Evolutionary conservation across 2,329 filamentous ascomycete genomes (phyloP), one percentile per base, ranked within the genome.

Genomic region (Ophiostoma sp.): DNA sequence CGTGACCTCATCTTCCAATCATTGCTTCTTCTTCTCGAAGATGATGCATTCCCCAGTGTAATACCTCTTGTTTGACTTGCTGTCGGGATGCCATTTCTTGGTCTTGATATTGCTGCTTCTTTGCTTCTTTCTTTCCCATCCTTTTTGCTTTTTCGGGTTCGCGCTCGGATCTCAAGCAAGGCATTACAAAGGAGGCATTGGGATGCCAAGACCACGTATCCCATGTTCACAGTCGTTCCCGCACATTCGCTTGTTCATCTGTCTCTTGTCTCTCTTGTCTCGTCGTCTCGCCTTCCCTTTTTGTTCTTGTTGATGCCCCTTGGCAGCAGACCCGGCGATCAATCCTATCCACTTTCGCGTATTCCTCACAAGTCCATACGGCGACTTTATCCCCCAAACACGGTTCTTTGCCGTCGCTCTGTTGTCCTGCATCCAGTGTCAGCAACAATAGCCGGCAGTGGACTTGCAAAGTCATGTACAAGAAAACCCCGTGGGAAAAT

Each of bases 311-410:
- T 33, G 25, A 33, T 55, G 64, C 42, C 45, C 64, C 64, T 68
- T 68, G 64, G 64, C 64, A 50, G 12, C 22, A 68, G 42, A 50
- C 25, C 28, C 19, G 69, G n/a, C 57, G 42, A 71, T 63, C 69
- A 63, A 45, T 64, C 69, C 39, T 28, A 48, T 63, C 50, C 69
- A 71, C 52, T 48, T 45, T 71, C 69, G 69, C 69, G 55, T 63
- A 71, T 48, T 61, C 55, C 33, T 71, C 55, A 48, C 69, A 39
- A 42, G 25, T 39, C 48, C 31, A 25, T 22, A 25, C 45, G n/a
- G 63, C 48, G 66, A 70, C 52, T 61, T 70, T 61, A 61, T 31
- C 52, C 69, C 33, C 69, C 69, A 70, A 70, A 61, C 69, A 70
- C 36, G 8, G n/a, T 39, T 15, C 55, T 70, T 52, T 59, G 28